Percentiles rank a stretch among this genome's conserved stretches.
These are phyloP conservation scores for Stachybotrys chartarum DNA, from an alignment of 2,329 filamentous ascomycete genomes.

Conservation along the genomic window DNA sequence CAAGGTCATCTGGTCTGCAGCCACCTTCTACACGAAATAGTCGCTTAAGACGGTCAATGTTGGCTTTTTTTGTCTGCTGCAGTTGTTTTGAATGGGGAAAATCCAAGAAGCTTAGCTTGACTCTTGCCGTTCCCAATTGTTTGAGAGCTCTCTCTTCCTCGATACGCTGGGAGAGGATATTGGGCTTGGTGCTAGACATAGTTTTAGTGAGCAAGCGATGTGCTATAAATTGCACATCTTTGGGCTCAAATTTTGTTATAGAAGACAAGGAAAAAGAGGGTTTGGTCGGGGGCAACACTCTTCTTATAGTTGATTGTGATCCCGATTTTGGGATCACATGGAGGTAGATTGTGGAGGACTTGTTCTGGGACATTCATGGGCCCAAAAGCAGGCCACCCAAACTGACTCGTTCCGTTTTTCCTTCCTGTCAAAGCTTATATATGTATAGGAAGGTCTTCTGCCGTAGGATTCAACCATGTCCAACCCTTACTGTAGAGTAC, in stretches of 20 bases:
- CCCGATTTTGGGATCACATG: not conserved
- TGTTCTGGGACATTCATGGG: not conserved
- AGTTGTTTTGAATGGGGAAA: slow-evolving; percentile 8
- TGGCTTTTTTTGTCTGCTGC: slow-evolving; percentile 10
- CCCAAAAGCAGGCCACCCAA: not conserved
- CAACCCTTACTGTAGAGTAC: not conserved
- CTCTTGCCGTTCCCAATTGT: slow-evolving; percentile 14
- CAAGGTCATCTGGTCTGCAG: slow-evolving; percentile 11
- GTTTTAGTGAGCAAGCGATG: not conserved
- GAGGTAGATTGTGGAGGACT: not conserved
- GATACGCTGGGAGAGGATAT: not conserved
- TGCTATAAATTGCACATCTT: not conserved
- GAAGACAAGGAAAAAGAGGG: not conserved
- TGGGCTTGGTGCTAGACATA: slow-evolving; percentile 1
- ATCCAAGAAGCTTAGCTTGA: slow-evolving; percentile 15
- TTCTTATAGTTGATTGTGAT: not conserved
- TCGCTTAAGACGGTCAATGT: slow-evolving; percentile 10
- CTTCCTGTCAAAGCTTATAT: not conserved
- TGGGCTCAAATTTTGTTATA: not conserved
- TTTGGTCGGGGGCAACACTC: not conserved
- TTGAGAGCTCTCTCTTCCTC: slow-evolving; percentile 12
- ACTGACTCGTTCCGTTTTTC: not conserved
- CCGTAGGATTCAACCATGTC: not conserved
- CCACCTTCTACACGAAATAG: slow-evolving; percentile 11
- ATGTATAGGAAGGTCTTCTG: not conserved